Evolutionary conservation across 805 yeast genomes (phyloP).

Genomic region (Yamadazyma sp.): DNA sequence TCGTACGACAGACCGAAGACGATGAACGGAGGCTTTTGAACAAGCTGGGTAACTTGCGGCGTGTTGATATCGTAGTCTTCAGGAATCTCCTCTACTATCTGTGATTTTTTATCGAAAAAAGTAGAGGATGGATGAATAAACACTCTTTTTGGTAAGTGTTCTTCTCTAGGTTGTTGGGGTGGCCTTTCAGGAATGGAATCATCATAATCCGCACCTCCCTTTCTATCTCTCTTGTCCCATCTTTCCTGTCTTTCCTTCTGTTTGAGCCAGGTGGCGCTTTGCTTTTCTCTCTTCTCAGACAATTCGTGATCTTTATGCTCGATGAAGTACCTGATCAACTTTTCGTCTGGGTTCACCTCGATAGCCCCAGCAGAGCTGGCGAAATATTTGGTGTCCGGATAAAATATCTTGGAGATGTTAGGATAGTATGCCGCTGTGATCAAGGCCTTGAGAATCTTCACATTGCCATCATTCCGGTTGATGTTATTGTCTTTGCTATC

Average conservation of each 20-base stretch:
- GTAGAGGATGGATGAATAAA: slow-evolving; percentile 87
- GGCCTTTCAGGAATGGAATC: neutral
- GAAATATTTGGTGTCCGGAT: slow-evolving; percentile 76
- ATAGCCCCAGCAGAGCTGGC: slow-evolving; percentile 76
- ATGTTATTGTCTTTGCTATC: slow-evolving; percentile 22
- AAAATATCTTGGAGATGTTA: slow-evolving; percentile 73
- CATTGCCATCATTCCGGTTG: slow-evolving; percentile 53
- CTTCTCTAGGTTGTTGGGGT: neutral
- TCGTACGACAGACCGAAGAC: slow-evolving; percentile 59
- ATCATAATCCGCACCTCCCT: neutral
- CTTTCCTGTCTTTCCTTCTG: slow-evolving; percentile 10
- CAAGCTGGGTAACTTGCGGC: slow-evolving; percentile 28
- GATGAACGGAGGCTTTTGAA: slow-evolving; percentile 52
- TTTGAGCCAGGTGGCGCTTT: slow-evolving; percentile 8
- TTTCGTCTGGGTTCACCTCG: slow-evolving; percentile 82
- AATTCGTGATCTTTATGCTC: slow-evolving; percentile 7
- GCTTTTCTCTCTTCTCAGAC: slow-evolving; percentile 2
- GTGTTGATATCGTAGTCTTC: slow-evolving; percentile 37
- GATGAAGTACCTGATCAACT: slow-evolving; percentile 42
- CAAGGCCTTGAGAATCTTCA: slow-evolving; percentile 58
- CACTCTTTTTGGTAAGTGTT: slow-evolving; percentile 44
- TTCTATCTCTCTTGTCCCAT: slow-evolving; percentile 8
- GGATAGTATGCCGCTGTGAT: slow-evolving; percentile 84
- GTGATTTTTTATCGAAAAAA: slow-evolving; percentile 49
- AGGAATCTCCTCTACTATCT: slow-evolving; percentile 13